These are phyloP conservation scores for Athelia sp. DNA, from an alignment of 1,284 basidiomycete genomes.

Conservation along the genomic window DNA sequence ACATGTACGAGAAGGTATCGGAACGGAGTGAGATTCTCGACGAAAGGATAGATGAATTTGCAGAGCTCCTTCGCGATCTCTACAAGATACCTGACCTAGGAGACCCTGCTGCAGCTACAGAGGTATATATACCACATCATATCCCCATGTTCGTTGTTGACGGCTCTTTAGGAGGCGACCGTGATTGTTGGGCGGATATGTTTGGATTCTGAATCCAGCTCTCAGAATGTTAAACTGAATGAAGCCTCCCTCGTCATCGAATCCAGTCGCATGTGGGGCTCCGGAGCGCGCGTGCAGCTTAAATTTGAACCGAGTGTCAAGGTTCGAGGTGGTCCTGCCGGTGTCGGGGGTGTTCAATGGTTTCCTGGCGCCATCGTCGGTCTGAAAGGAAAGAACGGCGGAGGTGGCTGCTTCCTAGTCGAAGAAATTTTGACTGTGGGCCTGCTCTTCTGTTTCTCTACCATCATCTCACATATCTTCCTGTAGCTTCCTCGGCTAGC, in stretches of 20 bases:
- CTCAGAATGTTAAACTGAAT: slow-evolving; percentile 59
- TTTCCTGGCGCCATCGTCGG: slow-evolving; percentile 91
- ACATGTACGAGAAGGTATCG: slow-evolving; percentile 89
- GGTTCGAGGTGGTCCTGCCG: slow-evolving; percentile 60
- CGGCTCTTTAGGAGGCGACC: slow-evolving; percentile 55
- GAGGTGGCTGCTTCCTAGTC: slow-evolving; percentile 82
- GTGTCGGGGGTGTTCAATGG: slow-evolving; percentile 67
- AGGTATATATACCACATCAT: slow-evolving; percentile 39
- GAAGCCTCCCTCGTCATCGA: slow-evolving; percentile 76
- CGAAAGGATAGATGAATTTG: slow-evolving; percentile 80
- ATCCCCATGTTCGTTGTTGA: slow-evolving; percentile 5
- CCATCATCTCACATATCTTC: background rate
- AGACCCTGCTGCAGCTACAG: slow-evolving; percentile 71
- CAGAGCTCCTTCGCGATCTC: slow-evolving; percentile 62
- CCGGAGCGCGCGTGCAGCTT: slow-evolving; percentile 67
- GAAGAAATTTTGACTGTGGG: slow-evolving; percentile 77
- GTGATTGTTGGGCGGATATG: slow-evolving; percentile 81
- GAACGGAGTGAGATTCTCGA: slow-evolving; percentile 83
- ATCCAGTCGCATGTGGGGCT: slow-evolving; percentile 74
- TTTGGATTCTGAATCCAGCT: slow-evolving; percentile 56
- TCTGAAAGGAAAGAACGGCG: slow-evolving; percentile 88
- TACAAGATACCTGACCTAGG: slow-evolving; percentile 71
- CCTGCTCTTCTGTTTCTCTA: slow-evolving; percentile 15
- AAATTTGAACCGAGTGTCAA: slow-evolving; percentile 65
- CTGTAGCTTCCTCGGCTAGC: slow-evolving; percentile 44